Evolutionary conservation across 352 stramenopile species (phyloP), one percentile per base, ranked within the genome.

Genomic region (Phytopythium mirpurense): DNA sequence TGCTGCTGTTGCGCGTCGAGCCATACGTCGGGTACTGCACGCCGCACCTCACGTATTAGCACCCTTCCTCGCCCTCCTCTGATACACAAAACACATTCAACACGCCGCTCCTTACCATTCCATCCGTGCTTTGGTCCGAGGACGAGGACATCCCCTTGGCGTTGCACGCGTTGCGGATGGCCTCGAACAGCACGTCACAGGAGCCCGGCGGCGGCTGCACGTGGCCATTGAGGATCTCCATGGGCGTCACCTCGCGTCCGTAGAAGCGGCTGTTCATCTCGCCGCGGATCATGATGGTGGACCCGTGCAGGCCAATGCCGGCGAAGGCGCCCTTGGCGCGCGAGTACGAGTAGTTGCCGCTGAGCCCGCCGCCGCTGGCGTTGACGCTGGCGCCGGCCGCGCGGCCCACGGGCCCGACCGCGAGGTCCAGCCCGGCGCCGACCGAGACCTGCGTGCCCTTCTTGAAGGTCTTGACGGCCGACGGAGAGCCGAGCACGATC

Each of bases 231-330:
- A 95, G 56, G 53, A 95, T 93, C 60, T 95, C 78, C 59, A 76
- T 72, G 5, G 85, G 83, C n/a, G 68, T 74, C 38, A 95, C 77
- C 10, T 93, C 83, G 14, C 76, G 74, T 15, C 83, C 85, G 65
- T 95, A 95, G 50, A 93, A 95, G 56, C 86, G 74, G 41, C 42
- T 60, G 64, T 95, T 95, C 78, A 95, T 90, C 56, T 92, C 81
- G 19, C 82, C 80, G 16, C 85, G 78, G 27, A 91, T 74, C 51
- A 92, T 68, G 53, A 95, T 93, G 37, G 81, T 91, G 21, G 83
- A 92, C 45, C 83, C 83, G 50, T 93, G 81, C 19, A 95, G 68
- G 2, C 81, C 83, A 16, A 91, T 65, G 27, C 85, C 85, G 0
- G 83, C 85, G 48, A 92, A 95, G 36, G 68, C 65, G 11, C 85